phyloP scores from a whole-genome alignment of 208 protist species.

The Crithidia expoeki region DNA sequence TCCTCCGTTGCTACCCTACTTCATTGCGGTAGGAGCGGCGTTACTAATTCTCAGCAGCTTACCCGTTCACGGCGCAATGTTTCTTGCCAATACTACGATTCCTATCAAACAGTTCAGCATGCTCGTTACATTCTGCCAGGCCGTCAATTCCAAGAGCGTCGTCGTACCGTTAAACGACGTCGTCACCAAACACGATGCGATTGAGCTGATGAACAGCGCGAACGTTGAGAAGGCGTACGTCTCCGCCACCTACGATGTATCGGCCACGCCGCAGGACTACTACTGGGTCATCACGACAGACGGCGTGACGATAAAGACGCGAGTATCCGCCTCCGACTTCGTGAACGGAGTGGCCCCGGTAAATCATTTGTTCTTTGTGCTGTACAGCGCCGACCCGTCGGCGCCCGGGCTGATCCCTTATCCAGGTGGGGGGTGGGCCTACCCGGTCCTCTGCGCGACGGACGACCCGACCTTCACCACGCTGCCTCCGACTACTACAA shows the following conservation, averaged over 20 bases:
- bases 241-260: conserved; percentile 5
- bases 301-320: neutral
- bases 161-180: neutral
- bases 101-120: neutral
- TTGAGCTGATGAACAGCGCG: neutral
- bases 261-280: neutral
- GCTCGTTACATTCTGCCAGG: neutral
- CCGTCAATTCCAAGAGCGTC: neutral
- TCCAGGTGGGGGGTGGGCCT: neutral
- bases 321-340: neutral
- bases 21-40: neutral
- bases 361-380: conserved; percentile 4
- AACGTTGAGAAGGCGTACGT: conserved; percentile 1
- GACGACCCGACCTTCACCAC: conserved; percentile 10
- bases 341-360: neutral
- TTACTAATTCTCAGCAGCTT: neutral
- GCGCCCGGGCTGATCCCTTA: neutral
- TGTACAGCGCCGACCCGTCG: conserved; percentile 14
- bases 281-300: neutral
- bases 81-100: neutral
- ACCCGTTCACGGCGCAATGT: neutral
- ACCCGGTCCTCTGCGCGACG: conserved; percentile 3
- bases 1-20: neutral
- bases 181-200: neutral
- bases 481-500: neutral